Evolutionary conservation across 2,329 filamentous ascomycete species (phyloP).

Genomic region (Exophiala sp.): DNA sequence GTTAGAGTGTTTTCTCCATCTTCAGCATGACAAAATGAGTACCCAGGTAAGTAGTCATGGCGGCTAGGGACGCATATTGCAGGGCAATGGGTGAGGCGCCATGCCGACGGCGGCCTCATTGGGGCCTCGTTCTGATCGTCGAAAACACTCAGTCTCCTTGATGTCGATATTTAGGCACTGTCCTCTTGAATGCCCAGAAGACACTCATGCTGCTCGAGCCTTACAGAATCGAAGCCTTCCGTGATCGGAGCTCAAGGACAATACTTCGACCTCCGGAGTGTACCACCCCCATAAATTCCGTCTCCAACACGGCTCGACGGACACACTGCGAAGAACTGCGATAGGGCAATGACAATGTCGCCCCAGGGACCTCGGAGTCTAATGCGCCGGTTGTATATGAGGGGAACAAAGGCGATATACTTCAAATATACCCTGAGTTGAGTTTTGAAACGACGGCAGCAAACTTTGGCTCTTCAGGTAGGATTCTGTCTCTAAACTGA

Average conservation of each 20-base stretch:
- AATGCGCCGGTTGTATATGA: neutral
- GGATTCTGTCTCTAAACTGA: neutral
- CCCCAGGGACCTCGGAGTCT: neutral
- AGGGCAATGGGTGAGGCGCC: no score
- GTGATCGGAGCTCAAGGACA: neutral
- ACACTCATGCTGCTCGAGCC: neutral
- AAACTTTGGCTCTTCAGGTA: neutral
- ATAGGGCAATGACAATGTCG: no score
- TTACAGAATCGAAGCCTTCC: neutral
- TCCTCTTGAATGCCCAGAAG: neutral
- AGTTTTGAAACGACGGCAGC: no score
- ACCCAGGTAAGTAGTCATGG: no score
- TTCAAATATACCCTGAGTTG: no score
- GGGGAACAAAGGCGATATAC: neutral
- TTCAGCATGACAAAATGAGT: no score
- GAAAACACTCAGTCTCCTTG: no score
- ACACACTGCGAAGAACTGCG: neutral
- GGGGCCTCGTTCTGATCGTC: no score
- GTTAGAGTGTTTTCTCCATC: no score
- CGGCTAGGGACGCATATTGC: no score
- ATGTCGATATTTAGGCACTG: no score
- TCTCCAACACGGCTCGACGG: neutral
- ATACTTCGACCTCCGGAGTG: neutral
- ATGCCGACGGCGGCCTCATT: no score
- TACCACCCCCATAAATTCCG: neutral